Percentiles rank a stretch among this genome's conserved stretches.
These are phyloP conservation scores for Erodium texanum DNA, from an alignment of 441 rosid species.

Conservation along the genomic window DNA sequence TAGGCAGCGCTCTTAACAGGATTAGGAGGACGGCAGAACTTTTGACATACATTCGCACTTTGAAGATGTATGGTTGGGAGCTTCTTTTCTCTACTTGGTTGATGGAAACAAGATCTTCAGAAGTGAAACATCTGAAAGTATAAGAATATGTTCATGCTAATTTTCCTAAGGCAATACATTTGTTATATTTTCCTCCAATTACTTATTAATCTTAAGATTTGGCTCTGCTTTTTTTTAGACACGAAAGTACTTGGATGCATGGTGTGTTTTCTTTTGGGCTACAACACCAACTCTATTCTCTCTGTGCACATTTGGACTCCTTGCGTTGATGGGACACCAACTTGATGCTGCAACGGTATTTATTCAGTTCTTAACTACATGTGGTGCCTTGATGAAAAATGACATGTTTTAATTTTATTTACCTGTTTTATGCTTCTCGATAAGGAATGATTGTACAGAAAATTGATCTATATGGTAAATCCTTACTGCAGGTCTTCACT, in stretches of 20 bases:
- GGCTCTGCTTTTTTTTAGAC: conserved; percentile 42
- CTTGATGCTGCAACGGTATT: conserved; percentile 93
- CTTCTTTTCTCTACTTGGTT: conserved; percentile 69
- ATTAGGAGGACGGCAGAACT: conserved; percentile 88
- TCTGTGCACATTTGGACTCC: conserved; percentile 78
- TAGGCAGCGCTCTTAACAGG: conserved; percentile 37
- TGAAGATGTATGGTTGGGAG: conserved; percentile 94
- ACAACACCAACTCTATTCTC: conserved; percentile 93
- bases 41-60: conserved; percentile 66
- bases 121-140: conserved; percentile 86
- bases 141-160: conserved; percentile 16
- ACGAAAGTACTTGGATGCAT: conserved; percentile 89
- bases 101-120: conserved; percentile 65
- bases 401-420: background rate
- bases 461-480: conserved; percentile 19
- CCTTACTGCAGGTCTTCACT: conserved; percentile 70
- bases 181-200: conserved; percentile 11
- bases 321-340: conserved; percentile 77
- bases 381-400: background rate
- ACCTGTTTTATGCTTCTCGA: background rate
- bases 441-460: conserved; percentile 6
- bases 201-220: conserved; percentile 15
- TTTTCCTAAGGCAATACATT: too few relatives aligned
- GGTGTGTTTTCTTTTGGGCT: conserved; percentile 99
- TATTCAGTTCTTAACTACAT: conserved; percentile 10